Conservation (phyloP, 352 stramenopile genomes). For the Globisporangium solare region DNA sequence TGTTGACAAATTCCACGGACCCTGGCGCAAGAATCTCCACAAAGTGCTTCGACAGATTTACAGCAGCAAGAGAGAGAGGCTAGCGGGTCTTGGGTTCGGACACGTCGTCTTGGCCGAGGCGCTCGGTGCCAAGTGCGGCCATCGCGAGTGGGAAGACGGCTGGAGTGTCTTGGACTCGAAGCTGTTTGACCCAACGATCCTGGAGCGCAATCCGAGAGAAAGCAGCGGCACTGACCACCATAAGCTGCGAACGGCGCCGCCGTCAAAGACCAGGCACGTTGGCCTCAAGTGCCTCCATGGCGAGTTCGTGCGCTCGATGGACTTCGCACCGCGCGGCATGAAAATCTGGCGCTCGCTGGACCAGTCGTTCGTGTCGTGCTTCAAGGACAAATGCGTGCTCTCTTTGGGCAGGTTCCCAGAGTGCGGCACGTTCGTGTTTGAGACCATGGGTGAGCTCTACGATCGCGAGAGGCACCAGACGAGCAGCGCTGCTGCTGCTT, state of each 20-base stretch:
- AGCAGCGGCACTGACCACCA: not conserved
- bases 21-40: constrained; percentile 21
- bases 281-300: constrained; percentile 25
- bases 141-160: constrained; percentile 20
- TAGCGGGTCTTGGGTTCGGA: constrained; percentile 26
- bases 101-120: constrained; percentile 26
- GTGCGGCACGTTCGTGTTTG: constrained; percentile 22
- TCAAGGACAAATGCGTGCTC: constrained; percentile 14
- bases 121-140: constrained; percentile 10
- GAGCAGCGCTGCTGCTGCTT: no score
- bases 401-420: constrained; percentile 24
- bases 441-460: constrained; percentile 23
- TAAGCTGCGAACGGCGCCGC: no score
- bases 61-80: constrained; percentile 12
- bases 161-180: constrained; percentile 19
- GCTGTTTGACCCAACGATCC: constrained; percentile 6
- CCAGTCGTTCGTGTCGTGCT: constrained; percentile 17
- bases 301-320: constrained; percentile 20
- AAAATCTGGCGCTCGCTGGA: constrained; percentile 17
- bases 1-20: not conserved
- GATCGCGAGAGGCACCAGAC: constrained; percentile 12
- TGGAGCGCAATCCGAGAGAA: not conserved
- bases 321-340: constrained; percentile 9
- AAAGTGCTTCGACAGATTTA: constrained; percentile 25
- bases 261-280: constrained; percentile 7